phyloP scores from a whole-genome alignment of 495 filamentous ascomycete species.

The Hypomontagnella monticulosa region DNA sequence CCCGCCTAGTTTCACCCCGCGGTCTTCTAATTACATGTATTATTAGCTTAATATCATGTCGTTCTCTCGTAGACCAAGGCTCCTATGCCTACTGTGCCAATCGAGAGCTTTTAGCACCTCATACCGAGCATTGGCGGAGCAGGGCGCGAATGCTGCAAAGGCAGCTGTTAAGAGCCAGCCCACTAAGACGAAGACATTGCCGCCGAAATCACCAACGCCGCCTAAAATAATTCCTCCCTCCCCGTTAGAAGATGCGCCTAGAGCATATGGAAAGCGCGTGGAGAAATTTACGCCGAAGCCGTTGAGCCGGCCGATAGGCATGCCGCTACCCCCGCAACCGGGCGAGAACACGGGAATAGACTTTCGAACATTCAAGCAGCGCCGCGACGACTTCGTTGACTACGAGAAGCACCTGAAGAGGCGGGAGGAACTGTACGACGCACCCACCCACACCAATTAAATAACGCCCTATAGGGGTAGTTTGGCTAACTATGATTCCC shows the following conservation, averaged over 20 bases:
- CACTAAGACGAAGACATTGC: conserved; percentile 13
- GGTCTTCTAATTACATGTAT: conserved; percentile 20
- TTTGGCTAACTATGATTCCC: conserved; percentile 15
- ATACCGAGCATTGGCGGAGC: conserved; percentile 50
- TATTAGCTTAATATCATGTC: conserved; percentile 29
- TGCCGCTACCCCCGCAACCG: conserved; percentile 71
- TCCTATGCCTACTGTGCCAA: conserved; percentile 58
- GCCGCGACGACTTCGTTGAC: conserved; percentile 82
- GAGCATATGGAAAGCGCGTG: conserved; percentile 64
- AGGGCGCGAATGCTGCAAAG: conserved; percentile 36
- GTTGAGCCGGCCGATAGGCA: conserved; percentile 83
- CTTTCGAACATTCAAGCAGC: conserved; percentile 68
- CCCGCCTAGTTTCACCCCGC: conserved; percentile 14
- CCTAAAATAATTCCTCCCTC: conserved; percentile 36
- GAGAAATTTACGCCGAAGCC: conserved; percentile 71
- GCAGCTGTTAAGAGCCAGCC: conserved; percentile 26
- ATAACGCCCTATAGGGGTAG: not conserved
- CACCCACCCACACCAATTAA: not conserved
- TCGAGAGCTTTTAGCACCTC: conserved; percentile 59
- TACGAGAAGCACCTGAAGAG: conserved; percentile 82
- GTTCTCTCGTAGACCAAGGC: conserved; percentile 33
- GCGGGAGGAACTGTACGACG: conserved; percentile 73
- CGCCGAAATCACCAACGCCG: conserved; percentile 17
- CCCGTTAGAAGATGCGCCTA: conserved; percentile 60
- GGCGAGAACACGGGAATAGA: conserved; percentile 87